Evolutionary conservation across 1,284 basidiomycete genomes (phyloP), one percentile per base, ranked within the genome.

Genomic region (Austroboletus olivaceoglutinosus): DNA sequence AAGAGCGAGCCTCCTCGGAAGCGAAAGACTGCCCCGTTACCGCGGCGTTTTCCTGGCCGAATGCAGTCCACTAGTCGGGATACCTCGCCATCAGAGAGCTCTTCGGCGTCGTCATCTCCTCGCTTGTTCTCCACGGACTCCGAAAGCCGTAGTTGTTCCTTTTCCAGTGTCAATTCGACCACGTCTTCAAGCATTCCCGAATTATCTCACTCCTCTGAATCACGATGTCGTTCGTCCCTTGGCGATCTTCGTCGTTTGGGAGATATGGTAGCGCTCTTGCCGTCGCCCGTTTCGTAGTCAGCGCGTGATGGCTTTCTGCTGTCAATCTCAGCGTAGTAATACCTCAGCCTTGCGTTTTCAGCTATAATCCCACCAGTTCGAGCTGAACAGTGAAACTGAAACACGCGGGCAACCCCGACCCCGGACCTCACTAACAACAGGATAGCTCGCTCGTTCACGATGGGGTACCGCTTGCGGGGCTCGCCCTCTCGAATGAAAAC

Each of bases 21-120:
- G 15, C 50, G 51, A 15, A 64, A 57, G 44, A 50, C 21, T 29
- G 21, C 34, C 4, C 47, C 47, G 0, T 23, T 65, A 21, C 58
- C 52, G 0, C 52, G 13, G 19, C 44, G 44, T 43, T 44, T 44
- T 22, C 39, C 58, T 0, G 21, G 19, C 13, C 55, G 37, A 38
- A 29, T 4, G n/a, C 34, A 11, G 18, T 41, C 39, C 9, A 13
- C 21, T 19, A 1, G 1, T 25, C 50, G 48, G 34, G 48, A 50
- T 27, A 30, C 39, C 4, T 36, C 58, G 13, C 44, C 42, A 0
- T 61, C 50, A 13, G 51, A 58, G 15, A 36, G n/a, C 15, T 51
- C 59, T 12, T 51, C 50, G 15, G 48, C 41, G 2, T 47, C 49
- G 16, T 34, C 48, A 11, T 58, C 47, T 2, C 51, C 51, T 15